Conservation (phyloP, 805 yeast species). For the Pichia deserticola region DNA sequence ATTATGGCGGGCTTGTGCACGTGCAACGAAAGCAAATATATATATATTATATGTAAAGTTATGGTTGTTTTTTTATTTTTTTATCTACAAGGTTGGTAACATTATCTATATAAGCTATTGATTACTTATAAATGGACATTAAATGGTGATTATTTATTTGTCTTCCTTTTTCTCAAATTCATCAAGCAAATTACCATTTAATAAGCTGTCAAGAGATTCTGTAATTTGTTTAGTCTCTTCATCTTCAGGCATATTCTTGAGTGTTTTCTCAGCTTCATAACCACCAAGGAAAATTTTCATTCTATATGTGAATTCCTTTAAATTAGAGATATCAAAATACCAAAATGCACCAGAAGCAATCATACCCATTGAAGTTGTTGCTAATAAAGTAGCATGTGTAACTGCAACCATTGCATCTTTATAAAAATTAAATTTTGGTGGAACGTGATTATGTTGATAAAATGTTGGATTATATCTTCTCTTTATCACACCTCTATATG, state of each 20-base stretch:
- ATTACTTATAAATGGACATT: no score
- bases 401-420: slow-evolving; percentile 84
- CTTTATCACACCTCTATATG: slow-evolving; percentile 64
- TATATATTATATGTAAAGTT: no score
- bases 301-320: slow-evolving; percentile 63
- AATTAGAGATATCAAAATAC: slow-evolving; percentile 64
- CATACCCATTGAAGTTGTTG: slow-evolving; percentile 69
- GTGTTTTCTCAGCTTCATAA: slow-evolving; percentile 43
- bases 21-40: no score
- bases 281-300: slow-evolving; percentile 67
- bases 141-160: no score
- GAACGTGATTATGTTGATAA: slow-evolving; percentile 80
- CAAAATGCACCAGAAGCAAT: slow-evolving; percentile 68
- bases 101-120: no score
- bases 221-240: slow-evolving; percentile 54
- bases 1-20: no score
- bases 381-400: slow-evolving; percentile 68
- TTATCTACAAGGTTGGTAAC: no score
- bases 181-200: slow-evolving; percentile 8
- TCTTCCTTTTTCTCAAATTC: not conserved
- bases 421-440: slow-evolving; percentile 75
- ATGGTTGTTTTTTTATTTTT: no score
- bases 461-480: slow-evolving; percentile 68
- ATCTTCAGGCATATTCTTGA: slow-evolving; percentile 43
- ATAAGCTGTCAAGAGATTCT: slow-evolving; percentile 26